phyloP scores from a whole-genome alignment of 345 rosid genomes.

The Iberis pinnata region DNA sequence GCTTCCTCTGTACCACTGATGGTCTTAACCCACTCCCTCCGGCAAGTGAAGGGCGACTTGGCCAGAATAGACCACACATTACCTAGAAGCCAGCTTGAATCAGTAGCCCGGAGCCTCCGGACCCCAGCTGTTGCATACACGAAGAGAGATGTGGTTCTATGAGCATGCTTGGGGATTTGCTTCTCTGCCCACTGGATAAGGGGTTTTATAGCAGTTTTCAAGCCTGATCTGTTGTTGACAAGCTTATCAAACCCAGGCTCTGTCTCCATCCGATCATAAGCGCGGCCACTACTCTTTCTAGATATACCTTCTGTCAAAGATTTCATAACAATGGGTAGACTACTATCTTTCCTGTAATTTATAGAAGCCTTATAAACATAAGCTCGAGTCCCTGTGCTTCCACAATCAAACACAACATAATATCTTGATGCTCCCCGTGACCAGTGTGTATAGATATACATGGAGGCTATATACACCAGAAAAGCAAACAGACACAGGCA shows the following conservation, averaged over 20 bases:
- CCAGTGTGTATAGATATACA: slow-evolving; percentile 65
- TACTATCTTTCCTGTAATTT: slow-evolving; percentile 49
- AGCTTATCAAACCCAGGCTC: slow-evolving; percentile 91
- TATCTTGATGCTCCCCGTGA: slow-evolving; percentile 64
- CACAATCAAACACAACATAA: slow-evolving; percentile 94
- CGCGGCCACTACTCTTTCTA: slow-evolving; percentile 74
- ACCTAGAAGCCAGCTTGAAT: slow-evolving; percentile 89
- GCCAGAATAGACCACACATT: slow-evolving; percentile 77
- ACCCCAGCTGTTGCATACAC: slow-evolving; percentile 98
- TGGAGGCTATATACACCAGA: slow-evolving; percentile 45
- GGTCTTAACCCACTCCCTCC: slow-evolving; percentile 71
- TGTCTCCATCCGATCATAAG: slow-evolving; percentile 96
- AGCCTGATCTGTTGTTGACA: slow-evolving; percentile 66
- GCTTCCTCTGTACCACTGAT: slow-evolving; percentile 95
- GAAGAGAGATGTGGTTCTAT: slow-evolving; percentile 71
- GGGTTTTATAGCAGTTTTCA: slow-evolving; percentile 72
- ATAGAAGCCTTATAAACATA: slow-evolving; percentile 69
- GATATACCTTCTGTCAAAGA: slow-evolving; percentile 64
- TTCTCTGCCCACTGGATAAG: slow-evolving; percentile 84
- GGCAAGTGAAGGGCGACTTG: slow-evolving; percentile 65
- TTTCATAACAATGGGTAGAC: slow-evolving; percentile 60
- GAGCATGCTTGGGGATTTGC: slow-evolving; percentile 80
- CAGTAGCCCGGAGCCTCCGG: slow-evolving; percentile 66
- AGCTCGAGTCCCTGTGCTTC: slow-evolving; percentile 97
- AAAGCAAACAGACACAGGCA: slow-evolving; percentile 52